A percentile compares a stretch with the other conserved stretches of the same genome.
These are phyloP conservation scores for Geotrichum ghanense DNA, from an alignment of 805 yeast species.

Conservation along the genomic window DNA sequence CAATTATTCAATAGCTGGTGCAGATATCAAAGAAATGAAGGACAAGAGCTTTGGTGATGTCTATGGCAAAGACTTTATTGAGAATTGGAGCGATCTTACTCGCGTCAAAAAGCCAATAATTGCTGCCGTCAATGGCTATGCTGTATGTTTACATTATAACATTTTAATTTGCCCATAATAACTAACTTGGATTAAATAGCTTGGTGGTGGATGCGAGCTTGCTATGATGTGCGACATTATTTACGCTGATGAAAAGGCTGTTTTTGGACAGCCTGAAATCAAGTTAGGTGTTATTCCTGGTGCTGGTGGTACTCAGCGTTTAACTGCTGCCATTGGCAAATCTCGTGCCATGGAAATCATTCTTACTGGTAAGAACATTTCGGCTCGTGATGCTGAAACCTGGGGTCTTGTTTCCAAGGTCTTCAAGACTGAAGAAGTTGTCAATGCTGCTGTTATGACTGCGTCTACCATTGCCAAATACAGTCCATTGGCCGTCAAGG, in stretches of 20 bases:
- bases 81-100: slow-evolving; percentile 31
- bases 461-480: slow-evolving; percentile 33
- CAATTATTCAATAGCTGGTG: too few species aligned
- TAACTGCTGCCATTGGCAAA: slow-evolving; percentile 38
- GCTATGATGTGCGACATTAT: slow-evolving; percentile 44
- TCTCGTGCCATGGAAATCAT: slow-evolving; percentile 38
- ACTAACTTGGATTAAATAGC: slow-evolving; percentile 11
- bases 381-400: slow-evolving; percentile 33
- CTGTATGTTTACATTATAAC: slow-evolving; percentile 15
- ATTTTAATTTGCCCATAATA: not conserved
- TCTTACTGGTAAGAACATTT: slow-evolving; percentile 35
- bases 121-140: slow-evolving; percentile 45
- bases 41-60: slow-evolving; percentile 28
- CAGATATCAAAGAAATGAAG: slow-evolving; percentile 43
- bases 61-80: slow-evolving; percentile 27
- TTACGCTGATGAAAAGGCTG: slow-evolving; percentile 37
- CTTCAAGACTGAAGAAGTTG: slow-evolving; percentile 29
- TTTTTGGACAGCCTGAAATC: slow-evolving; percentile 46
- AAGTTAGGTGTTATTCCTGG: slow-evolving; percentile 40
- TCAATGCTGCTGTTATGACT: slow-evolving; percentile 34
- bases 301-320: slow-evolving; percentile 44
- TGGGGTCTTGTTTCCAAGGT: slow-evolving; percentile 39
- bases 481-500: slow-evolving; percentile 34
- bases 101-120: slow-evolving; percentile 36
- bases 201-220: slow-evolving; percentile 47